Conservation (phyloP, 768 basidiomycete genomes). For the Strobilomyces confusus region DNA sequence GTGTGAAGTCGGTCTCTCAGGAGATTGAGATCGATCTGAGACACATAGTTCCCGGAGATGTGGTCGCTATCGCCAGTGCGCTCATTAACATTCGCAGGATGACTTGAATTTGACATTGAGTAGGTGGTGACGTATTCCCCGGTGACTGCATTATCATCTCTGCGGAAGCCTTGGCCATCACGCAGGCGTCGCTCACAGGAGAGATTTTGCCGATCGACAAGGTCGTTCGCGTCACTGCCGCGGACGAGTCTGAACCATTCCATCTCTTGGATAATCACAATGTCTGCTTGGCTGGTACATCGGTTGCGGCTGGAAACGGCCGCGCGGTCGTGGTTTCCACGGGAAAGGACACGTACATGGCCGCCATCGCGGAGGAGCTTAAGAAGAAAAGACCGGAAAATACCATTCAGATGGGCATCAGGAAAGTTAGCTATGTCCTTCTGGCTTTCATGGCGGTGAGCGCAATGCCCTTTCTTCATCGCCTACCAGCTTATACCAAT, state of each 20-base stretch:
- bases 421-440: conserved; percentile 31
- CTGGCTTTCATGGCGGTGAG: conserved; percentile 30
- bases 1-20: conserved; percentile 14
- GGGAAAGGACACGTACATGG: conserved; percentile 33
- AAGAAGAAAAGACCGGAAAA: conserved; percentile 31
- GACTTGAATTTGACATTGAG: background rate
- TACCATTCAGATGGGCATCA: conserved; percentile 32
- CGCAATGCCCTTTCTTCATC: background rate
- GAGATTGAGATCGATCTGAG: conserved; percentile 31
- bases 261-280: conserved; percentile 32
- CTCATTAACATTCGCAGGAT: background rate
- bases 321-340: conserved; percentile 30
- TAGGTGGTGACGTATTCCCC: conserved; percentile 35
- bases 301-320: conserved; percentile 32
- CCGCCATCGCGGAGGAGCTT: conserved; percentile 33
- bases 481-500: background rate
- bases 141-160: conserved; percentile 34
- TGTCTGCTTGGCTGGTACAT: conserved; percentile 33
- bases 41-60: conserved; percentile 31
- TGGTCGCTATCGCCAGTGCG: conserved; percentile 30
- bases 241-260: conserved; percentile 18
- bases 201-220: conserved; percentile 36
- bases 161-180: conserved; percentile 31
- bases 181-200: conserved; percentile 36
- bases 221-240: conserved; percentile 11